Evolutionary conservation across 345 rosid genomes (phyloP), one percentile per base, ranked within the genome.

Genomic region (Populus davidiana): DNA sequence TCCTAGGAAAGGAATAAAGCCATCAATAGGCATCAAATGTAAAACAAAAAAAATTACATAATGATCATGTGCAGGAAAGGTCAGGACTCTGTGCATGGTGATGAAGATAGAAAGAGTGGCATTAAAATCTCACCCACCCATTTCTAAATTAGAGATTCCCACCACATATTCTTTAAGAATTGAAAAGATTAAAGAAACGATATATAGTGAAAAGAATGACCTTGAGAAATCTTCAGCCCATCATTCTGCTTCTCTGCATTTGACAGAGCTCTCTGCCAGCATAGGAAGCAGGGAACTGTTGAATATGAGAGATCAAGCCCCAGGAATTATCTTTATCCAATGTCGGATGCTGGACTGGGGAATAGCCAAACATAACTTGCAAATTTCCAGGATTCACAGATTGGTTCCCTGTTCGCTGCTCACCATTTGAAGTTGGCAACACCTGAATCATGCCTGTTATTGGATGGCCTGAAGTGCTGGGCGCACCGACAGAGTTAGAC

Each of bases 321-420:
- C 93, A 91, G 2, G 97, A 86, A 79, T 88, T 86, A 65, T 96
- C 94, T 84, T 92, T 92, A 80, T 93, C 98, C 81, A 91, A 77
- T 41, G 82, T 85, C 25, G 99, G 99, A 78, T 93, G 95, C 81
- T 93, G 98, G 74, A 87, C 88, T 11, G 93, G 81, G 0, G 96
- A 85, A 86, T 92, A 93, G 71, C 98, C 98, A 36, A 93, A 92
- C 86, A 85, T 84, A 56, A 86, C 70, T 0, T 97, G 96, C 76
- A 88, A 85, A 77, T 83, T 92, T 75, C 89, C 97, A 54, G 92
- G 77, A 82, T 69, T 90, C 69, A 72, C 71, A 56, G 87, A 68
- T 52, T 89, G 89, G 52, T 76, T 62, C 33, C 86, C 89, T 14
- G 75, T 74, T 72, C 76, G 79, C 41, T 78, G 82, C 59, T 88